A percentile compares a stretch with the other conserved stretches of the same genome.
Conservation (phyloP, 2,329 filamentous ascomycete species). For the Aspergillus sp. region DNA sequence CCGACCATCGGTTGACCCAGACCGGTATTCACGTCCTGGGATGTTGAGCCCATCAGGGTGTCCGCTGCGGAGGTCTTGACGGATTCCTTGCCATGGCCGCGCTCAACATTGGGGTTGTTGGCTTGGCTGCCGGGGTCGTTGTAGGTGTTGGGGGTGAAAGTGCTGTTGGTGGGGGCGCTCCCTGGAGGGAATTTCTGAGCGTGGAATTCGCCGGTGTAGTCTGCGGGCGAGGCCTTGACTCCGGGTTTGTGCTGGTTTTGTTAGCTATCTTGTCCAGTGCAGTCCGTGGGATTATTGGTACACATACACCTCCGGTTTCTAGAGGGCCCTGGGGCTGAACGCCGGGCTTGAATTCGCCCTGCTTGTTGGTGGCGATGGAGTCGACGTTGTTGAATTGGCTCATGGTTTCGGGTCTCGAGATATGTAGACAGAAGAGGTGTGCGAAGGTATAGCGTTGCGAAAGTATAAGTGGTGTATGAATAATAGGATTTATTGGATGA, state of each 20-base stretch:
- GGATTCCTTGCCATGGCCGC: constrained; percentile 34
- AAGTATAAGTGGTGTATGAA: too few species aligned
- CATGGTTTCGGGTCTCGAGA: constrained; percentile 6
- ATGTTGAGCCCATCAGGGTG: constrained; percentile 46
- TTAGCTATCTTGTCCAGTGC: not conserved
- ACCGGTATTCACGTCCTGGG: constrained; percentile 46
- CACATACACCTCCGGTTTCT: constrained; percentile 20
- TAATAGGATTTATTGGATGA: too few species aligned
- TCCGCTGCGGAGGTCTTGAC: constrained; percentile 37
- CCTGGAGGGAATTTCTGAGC: constrained; percentile 54
- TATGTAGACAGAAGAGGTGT: too few species aligned
- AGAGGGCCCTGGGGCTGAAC: not conserved
- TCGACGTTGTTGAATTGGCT: constrained; percentile 39
- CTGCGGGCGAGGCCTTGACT: constrained; percentile 45
- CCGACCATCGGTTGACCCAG: constrained; percentile 30
- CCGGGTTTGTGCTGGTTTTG: constrained; percentile 55
- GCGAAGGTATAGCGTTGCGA: too few species aligned
- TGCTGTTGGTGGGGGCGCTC: constrained; percentile 49
- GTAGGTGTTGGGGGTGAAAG: constrained; percentile 39
- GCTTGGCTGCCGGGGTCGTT: constrained; percentile 31
- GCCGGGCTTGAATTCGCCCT: constrained; percentile 49
- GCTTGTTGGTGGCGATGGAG: constrained; percentile 41
- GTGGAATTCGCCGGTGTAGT: constrained; percentile 57
- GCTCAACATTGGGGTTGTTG: constrained; percentile 33
- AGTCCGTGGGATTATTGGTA: constrained; percentile 38